Evolutionary conservation across 2,329 filamentous ascomycete genomes (phyloP).

Genomic region (Fusarium tuaranense): DNA sequence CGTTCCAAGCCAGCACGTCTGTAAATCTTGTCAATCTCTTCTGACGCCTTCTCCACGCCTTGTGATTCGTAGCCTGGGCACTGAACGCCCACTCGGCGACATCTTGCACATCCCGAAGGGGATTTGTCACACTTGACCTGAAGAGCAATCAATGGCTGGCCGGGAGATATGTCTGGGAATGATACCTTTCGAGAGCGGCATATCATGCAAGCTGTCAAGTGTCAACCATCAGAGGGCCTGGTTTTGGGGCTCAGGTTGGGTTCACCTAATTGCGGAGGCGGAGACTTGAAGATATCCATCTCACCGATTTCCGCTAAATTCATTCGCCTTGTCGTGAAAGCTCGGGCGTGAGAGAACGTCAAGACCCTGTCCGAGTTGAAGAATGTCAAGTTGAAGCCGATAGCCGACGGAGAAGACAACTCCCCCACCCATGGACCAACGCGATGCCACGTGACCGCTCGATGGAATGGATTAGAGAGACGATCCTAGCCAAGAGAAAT

Average conservation of each 20-base stretch:
- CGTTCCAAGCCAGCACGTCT: not conserved
- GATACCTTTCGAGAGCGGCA: not conserved
- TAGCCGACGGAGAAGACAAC: not conserved
- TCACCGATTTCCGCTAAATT: not conserved
- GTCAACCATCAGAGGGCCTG: not conserved
- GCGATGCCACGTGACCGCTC: not conserved
- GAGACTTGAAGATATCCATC: not conserved
- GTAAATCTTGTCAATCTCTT: slow-evolving; percentile 4
- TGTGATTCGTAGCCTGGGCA: not conserved
- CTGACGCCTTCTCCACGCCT: not conserved
- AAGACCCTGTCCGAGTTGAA: not conserved
- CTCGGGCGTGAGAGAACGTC: not conserved
- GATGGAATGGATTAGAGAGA: not conserved
- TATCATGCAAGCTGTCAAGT: not conserved
- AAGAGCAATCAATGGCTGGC: not conserved
- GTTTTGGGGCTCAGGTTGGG: not conserved
- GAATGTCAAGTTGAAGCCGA: not conserved
- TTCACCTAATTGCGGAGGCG: not conserved
- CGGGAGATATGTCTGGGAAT: not conserved
- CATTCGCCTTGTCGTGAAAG: not conserved
- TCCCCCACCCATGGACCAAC: not conserved
- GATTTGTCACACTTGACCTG: slow-evolving; percentile 3
- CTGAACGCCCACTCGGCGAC: not conserved
- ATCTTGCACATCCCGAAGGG: slow-evolving; percentile 5
- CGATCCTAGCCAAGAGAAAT: not conserved